These are phyloP conservation scores for Fonsecaea monophora DNA, from an alignment of 2,329 filamentous ascomycete genomes.

Conservation along the genomic window DNA sequence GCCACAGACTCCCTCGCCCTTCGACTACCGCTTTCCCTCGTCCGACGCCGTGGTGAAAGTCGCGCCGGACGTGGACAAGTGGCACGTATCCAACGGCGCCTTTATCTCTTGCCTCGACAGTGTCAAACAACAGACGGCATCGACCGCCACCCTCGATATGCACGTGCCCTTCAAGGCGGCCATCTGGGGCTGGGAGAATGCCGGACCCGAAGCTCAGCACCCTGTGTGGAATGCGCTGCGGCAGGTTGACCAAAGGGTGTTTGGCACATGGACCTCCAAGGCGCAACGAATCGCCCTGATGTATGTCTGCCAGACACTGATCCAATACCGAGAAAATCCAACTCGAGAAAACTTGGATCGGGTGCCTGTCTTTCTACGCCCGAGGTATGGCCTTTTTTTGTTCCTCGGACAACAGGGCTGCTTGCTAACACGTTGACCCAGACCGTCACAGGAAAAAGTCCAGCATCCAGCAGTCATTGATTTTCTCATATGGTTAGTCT, in stretches of 20 bases:
- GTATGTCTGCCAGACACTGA: constrained; percentile 38
- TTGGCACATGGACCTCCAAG: constrained; percentile 38
- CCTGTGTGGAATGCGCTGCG: constrained; percentile 36
- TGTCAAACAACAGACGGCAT: constrained; percentile 24
- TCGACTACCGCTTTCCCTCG: constrained; percentile 31
- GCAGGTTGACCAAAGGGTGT: constrained; percentile 37
- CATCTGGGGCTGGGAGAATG: constrained; percentile 39
- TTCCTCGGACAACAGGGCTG: neutral
- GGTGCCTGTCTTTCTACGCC: constrained; percentile 35
- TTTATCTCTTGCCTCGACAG: constrained; percentile 31
- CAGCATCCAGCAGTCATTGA: constrained; percentile 40
- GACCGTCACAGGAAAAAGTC: constrained; percentile 37
- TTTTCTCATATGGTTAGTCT: constrained; percentile 36
- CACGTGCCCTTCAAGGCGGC: constrained; percentile 37
- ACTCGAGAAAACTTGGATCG: constrained; percentile 36
- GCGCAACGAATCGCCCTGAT: constrained; percentile 38
- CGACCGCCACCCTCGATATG: constrained; percentile 29
- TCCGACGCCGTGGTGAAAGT: constrained; percentile 20
- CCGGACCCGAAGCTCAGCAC: constrained; percentile 34
- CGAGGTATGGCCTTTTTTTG: constrained; percentile 26
- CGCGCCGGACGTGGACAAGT: constrained; percentile 37
- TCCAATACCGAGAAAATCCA: constrained; percentile 36
- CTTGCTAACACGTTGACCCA: neutral
- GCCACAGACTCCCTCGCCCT: constrained; percentile 29
- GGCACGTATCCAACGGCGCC: constrained; percentile 38